Conservation (phyloP, 2,329 filamentous ascomycete genomes). For the Cercospora sojina region DNA sequence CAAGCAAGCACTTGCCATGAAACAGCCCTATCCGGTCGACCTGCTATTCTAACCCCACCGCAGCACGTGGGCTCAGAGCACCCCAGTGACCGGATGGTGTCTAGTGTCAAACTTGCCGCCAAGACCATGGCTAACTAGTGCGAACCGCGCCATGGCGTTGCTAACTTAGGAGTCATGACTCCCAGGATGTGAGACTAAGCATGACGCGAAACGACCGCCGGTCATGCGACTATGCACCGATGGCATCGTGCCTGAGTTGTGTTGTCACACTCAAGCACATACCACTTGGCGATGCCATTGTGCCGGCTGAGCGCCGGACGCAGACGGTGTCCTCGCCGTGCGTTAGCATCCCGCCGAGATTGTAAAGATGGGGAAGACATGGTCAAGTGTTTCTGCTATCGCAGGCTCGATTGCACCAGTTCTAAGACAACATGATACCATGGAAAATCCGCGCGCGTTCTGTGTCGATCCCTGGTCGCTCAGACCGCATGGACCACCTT, state of each 20-base stretch:
- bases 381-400: conserved; percentile 2
- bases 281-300: conserved; percentile 1
- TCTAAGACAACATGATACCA: conserved; percentile 12
- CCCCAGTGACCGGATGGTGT: background rate
- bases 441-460: conserved; percentile 1
- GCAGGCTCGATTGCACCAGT: conserved; percentile 2
- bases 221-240: background rate
- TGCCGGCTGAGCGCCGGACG: background rate
- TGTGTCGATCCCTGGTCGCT: background rate
- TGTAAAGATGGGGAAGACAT: conserved; percentile 10
- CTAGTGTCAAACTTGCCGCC: background rate
- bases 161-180: background rate
- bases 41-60: background rate
- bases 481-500: conserved; percentile 5
- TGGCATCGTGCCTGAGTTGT: conserved; percentile 3
- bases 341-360: conserved; percentile 3
- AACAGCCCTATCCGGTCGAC: background rate
- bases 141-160: background rate
- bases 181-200: background rate
- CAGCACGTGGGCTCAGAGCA: background rate
- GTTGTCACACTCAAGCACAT: conserved; percentile 1
- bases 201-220: conserved; percentile 10
- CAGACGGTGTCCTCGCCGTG: background rate
- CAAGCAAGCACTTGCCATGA: background rate
- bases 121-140: conserved; percentile 1